Evolutionary conservation across 768 basidiomycete species (phyloP).

Genomic region (Crepidotus variabilis): DNA sequence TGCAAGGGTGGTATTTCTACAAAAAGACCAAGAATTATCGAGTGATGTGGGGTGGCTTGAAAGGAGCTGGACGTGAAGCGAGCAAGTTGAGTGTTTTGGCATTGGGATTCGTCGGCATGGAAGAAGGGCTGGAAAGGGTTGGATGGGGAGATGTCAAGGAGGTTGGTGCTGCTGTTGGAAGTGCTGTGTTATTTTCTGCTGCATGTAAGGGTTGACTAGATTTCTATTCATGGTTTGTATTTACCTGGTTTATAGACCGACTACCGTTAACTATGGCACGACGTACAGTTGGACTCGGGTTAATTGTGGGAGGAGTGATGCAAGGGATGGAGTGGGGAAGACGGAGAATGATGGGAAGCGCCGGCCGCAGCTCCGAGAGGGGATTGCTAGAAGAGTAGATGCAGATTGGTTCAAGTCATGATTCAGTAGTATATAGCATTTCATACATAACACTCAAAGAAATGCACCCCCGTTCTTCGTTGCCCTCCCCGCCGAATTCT

Average conservation of each 20-base stretch:
- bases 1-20: slow-evolving; percentile 94
- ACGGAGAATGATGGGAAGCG: not conserved
- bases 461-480: not conserved
- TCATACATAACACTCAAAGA: not conserved
- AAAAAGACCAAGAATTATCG: slow-evolving; percentile 95
- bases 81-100: slow-evolving; percentile 39
- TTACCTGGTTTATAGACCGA: slow-evolving; percentile 40
- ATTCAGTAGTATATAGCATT: not conserved
- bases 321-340: slow-evolving; percentile 35
- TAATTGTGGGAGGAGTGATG: slow-evolving; percentile 53
- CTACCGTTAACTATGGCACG: slow-evolving; percentile 47
- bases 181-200: slow-evolving; percentile 52
- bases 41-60: slow-evolving; percentile 69
- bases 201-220: slow-evolving; percentile 37
- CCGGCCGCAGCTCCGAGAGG: not conserved
- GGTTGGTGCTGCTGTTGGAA: slow-evolving; percentile 63
- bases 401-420: not conserved
- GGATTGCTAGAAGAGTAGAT: not conserved
- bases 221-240: no score
- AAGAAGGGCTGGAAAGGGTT: slow-evolving; percentile 33
- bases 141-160: slow-evolving; percentile 41
- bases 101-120: slow-evolving; percentile 39
- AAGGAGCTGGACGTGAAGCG: slow-evolving; percentile 59
- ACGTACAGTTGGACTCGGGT: slow-evolving; percentile 51
- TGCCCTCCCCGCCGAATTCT: not conserved